Base-by-base conservation (phyloP, 768 basidiomycete species). In the Fomitopsis pulvina region DNA sequence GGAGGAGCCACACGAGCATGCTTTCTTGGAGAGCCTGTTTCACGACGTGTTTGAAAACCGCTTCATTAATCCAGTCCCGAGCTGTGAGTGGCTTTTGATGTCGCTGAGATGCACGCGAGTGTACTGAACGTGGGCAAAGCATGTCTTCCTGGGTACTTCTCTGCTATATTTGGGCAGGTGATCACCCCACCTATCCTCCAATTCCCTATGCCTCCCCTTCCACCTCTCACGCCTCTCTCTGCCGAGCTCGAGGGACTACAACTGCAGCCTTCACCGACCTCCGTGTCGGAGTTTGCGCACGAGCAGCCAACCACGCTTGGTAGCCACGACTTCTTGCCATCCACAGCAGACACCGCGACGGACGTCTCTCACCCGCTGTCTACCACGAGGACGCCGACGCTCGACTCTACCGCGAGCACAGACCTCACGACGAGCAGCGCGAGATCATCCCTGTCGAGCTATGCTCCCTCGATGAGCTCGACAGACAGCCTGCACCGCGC, bases 11-110 rank as follows among this genome's bases (percentile, higher is more conserved):
- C 85, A 88, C 60, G 85, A 86, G 52, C 85, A 88, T 60, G 82
- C 78, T 18, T 61, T 87, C 20, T 71, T 87, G 21, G 84, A 88
- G 58, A 80, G 77, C 14, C 67, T 88, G 47, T 81, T 76, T 64
- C 72, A 73, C 53, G 76, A 83, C 54, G 78, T 87, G 32, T 87
- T 81, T 58, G 80, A 81, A 57, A 77, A 76, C 52, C 76, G 85
- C 4, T 87, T 87, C 56, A 82, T 88, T 57, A 87, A 87, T 59
- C 68, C 76, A 55, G 79, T 73, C 50, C 86, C 86, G 22, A 82
- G 81, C 52, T 79, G 85, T 81, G 60, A 58, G 75, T 62, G 26
- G 2, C 8, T 25, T 10, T 11, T 22, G 24, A 20, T 24, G 24
- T 20, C 40, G 10, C 4, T 21, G 4, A 9, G 43, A 27, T 26